Percentiles rank a stretch among this genome's conserved stretches.
These are phyloP conservation scores for Colletotrichum nymphaeae DNA, from an alignment of 2,329 filamentous ascomycete genomes.

Conservation along the genomic window DNA sequence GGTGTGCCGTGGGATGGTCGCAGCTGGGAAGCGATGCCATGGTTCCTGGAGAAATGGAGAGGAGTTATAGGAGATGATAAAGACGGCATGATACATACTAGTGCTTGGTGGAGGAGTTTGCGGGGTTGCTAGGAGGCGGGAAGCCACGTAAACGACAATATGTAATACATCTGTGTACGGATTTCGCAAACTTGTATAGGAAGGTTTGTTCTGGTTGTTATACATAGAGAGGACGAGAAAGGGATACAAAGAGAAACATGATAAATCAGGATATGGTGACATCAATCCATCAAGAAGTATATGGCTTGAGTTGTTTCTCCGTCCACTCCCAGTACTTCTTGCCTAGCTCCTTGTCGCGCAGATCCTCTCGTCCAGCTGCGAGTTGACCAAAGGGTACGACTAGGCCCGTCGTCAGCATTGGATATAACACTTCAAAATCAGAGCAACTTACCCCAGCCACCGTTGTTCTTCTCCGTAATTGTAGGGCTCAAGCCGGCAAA, in stretches of 20 bases:
- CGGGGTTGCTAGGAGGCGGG: background rate
- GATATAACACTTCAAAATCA: no score
- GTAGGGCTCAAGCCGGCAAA: conserved; percentile 52
- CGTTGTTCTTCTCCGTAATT: conserved; percentile 45
- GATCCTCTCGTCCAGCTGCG: conserved; percentile 13
- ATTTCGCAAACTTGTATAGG: background rate
- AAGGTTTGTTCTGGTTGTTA: no score
- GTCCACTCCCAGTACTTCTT: conserved; percentile 35
- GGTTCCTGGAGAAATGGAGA: background rate
- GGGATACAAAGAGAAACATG: no score
- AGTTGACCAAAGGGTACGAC: conserved; percentile 27
- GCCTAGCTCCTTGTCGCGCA: conserved; percentile 16
- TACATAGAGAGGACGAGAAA: background rate
- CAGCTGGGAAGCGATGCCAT: background rate
- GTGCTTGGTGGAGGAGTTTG: background rate
- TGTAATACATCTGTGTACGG: background rate
- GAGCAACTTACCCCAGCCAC: conserved; percentile 40
- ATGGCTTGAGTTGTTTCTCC: conserved; percentile 29
- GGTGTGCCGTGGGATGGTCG: background rate
- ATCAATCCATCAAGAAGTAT: background rate
- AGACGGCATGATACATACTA: background rate
- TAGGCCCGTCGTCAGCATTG: conserved; percentile 6
- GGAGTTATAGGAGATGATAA: background rate
- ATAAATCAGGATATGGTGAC: no score
- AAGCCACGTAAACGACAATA: background rate